Evolutionary conservation across 306 rosid genomes (phyloP), one percentile per base, ranked within the genome.

Genomic region (Vicia villosa): DNA sequence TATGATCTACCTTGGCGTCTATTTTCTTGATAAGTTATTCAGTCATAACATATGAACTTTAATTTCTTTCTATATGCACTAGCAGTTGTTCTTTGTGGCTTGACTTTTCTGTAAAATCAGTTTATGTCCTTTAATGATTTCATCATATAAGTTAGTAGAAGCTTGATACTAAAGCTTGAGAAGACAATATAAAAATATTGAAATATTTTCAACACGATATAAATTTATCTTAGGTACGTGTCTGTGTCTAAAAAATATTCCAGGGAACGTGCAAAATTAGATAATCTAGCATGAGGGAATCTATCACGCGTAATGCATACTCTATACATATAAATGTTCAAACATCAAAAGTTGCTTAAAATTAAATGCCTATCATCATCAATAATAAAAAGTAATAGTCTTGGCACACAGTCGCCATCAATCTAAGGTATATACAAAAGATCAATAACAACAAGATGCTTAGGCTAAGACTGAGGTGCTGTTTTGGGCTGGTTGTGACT

Each of bases 241-340:
- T 45, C 51, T 59, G 63, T 22, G 58, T 45, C 58, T 69, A 58
- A 32, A 22, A 12, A 14, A 60, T 30, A 30, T 22, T 61, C 28
- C 4, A 8, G 40, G 43, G 63, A 22, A 41, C 76, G 36, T 43
- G 47, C 56, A 61, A 74, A 63, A 69, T 74, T 78, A 37, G 14
- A 16, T 1, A n/a, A 9, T 52, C 34, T 42, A 55, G 64, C 49
- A 58, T 22, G 30, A 13, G 30, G 20, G 10, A 41, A 66, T 14
- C n/a, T n/a, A n/a, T n/a, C n/a, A n/a, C 37, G 14, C 50, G 62
- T 50, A 51, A 36, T 20, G 42, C 57, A 20, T 13, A 34, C 50
- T 68, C 43, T 14, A 37, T 50, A 21, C 16, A 37, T 32, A 24
- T 56, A 21, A 22, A 69, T 69, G 54, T 14, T 54, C 37, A 40